A percentile compares a stretch with the other conserved stretches of the same genome.
Evolutionary conservation across 768 basidiomycete genomes (phyloP).

Genomic region (Guyanaporus albipodus): DNA sequence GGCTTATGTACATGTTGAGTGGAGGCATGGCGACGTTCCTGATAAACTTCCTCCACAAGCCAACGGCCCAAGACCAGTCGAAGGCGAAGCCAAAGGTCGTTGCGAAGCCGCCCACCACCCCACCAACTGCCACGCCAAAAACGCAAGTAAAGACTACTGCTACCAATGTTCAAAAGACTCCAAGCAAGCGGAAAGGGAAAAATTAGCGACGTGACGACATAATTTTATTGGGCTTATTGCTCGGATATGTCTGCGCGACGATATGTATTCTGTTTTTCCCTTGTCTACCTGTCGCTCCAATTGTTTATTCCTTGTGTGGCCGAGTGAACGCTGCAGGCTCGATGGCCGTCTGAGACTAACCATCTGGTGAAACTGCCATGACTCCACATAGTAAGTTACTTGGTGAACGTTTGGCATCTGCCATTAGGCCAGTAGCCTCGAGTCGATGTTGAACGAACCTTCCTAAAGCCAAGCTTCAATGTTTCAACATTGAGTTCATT

Average conservation of each 20-base stretch:
- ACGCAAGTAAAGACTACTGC: slow-evolving; percentile 15
- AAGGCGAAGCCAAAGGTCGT: slow-evolving; percentile 4
- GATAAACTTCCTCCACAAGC: slow-evolving; percentile 59
- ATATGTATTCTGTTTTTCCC: too few relatives aligned
- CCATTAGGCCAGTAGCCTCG: too few relatives aligned
- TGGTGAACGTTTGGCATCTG: too few relatives aligned
- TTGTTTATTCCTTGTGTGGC: too few relatives aligned
- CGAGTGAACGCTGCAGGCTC: too few relatives aligned
- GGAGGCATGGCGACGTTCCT: slow-evolving; percentile 65
- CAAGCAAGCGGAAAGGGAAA: slow-evolving; percentile 29
- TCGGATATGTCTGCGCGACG: background rate
- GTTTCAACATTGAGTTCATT: too few relatives aligned
- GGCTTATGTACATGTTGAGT: slow-evolving; percentile 63
- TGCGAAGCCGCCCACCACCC: slow-evolving; percentile 1
- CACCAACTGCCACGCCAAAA: slow-evolving; percentile 2
- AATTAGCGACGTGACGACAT: slow-evolving; percentile 7
- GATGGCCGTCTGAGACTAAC: too few relatives aligned
- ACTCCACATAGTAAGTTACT: too few relatives aligned
- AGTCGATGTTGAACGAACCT: too few relatives aligned
- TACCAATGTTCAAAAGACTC: slow-evolving; percentile 17
- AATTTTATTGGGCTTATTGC: background rate
- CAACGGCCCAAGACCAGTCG: slow-evolving; percentile 1
- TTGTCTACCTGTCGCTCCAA: too few relatives aligned
- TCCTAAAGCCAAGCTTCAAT: too few relatives aligned
- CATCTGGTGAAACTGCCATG: too few relatives aligned